Base-by-base conservation (phyloP, 1,284 basidiomycete species). In the Grifola frondosa region DNA sequence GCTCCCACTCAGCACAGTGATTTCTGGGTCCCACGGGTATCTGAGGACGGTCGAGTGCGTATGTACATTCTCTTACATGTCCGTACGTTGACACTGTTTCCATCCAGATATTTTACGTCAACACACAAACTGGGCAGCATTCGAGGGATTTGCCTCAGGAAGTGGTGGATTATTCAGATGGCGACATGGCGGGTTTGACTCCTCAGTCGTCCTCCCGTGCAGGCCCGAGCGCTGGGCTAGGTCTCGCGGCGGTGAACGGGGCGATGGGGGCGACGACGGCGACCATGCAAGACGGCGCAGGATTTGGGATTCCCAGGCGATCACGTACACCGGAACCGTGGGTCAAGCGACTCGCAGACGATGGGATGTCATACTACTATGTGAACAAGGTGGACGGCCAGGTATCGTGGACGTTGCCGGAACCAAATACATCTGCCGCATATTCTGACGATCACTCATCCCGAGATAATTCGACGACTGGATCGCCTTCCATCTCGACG, bases 81-180 rank as follows among this genome's bases (percentile, higher is more conserved):
- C 19, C 17, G 11, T 44, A 36, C 33, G 34, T 39, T 49, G 17
- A 49, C 37, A 29, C 23, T 20, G 41, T 26, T 28, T n/a, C 19
- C 32, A 21, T 26, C n/a, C 38, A 97, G 88, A 90, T 97, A 62
- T 93, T 86, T 73, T 98, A 97, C 67, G 80, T 91, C 54, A 98
- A 98, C 60, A 89, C 88, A 0, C 78, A 88, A 53, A 97, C 94
- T 2, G 92, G 92, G 26, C 84, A 94, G 60, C 84, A 81, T 29
- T 83, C 91, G 11, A 80, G 82, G 57, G 91, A 97, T 56, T 69
- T 97, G 29, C 95, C 95, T n/a, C 70, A 70, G 32, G 81, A 87
- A 57, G 69, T 74, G 17, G 83, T 85, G 39, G 78, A 80, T 16
- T 65, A 69, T 25, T 74, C 78, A 2, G 81, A 84, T 45, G 74